Conservation (phyloP, 345 rosid species). For the Arabis hirsuta region DNA sequence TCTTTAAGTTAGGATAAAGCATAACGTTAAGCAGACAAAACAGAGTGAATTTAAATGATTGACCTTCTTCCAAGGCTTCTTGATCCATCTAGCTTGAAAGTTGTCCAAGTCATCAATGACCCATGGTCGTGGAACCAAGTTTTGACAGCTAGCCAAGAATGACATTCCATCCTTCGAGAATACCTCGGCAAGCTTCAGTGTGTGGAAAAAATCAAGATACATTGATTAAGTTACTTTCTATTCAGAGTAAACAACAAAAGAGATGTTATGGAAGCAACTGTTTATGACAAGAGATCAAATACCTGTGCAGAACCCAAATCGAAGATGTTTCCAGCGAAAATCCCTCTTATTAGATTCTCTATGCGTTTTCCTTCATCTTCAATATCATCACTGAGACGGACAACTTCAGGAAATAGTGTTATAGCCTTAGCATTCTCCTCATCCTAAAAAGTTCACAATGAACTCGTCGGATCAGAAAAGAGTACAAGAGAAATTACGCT, state of each 20-base stretch:
- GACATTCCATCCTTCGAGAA: slow-evolving; percentile 98
- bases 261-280: background rate
- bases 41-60: slow-evolving; percentile 25
- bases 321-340: slow-evolving; percentile 96
- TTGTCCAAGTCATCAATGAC: slow-evolving; percentile 88
- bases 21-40: slow-evolving; percentile 12
- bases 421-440: slow-evolving; percentile 99
- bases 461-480: slow-evolving; percentile 25
- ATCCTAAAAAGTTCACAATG: slow-evolving; percentile 50
- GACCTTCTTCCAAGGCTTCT: slow-evolving; percentile 96
- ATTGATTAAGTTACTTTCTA: background rate
- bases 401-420: slow-evolving; percentile 74
- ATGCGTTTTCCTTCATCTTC: slow-evolving; percentile 68
- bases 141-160: slow-evolving; percentile 91
- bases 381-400: slow-evolving; percentile 71
- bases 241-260: background rate
- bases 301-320: slow-evolving; percentile 99
- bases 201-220: slow-evolving; percentile 10
- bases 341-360: slow-evolving; percentile 81
- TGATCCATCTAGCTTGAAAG: slow-evolving; percentile 79
- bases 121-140: slow-evolving; percentile 92
- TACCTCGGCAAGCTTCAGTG: slow-evolving; percentile 92
- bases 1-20: background rate
- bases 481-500: background rate
- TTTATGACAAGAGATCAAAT: slow-evolving; percentile 12